Conservation (phyloP, 495 filamentous ascomycete genomes). For the Entonaema liquescens region DNA sequence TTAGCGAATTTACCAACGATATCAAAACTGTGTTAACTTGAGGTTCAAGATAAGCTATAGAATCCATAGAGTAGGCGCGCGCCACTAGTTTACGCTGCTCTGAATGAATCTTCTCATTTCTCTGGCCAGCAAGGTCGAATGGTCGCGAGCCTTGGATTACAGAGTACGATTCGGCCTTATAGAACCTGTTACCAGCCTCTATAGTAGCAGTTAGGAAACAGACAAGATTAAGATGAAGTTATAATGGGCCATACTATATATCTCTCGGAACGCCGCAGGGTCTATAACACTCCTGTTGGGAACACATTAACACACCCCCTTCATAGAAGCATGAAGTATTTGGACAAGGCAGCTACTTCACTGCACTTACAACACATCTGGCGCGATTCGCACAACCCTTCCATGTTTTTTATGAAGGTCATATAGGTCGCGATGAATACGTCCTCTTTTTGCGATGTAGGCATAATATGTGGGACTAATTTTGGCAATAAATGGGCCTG, state of each 20-base stretch:
- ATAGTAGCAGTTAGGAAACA: background rate
- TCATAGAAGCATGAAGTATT: background rate
- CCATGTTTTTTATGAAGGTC: background rate
- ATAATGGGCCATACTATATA: background rate
- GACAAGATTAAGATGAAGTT: background rate
- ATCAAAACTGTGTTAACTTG: conserved; percentile 15
- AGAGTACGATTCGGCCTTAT: conserved; percentile 4
- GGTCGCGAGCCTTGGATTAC: conserved; percentile 14
- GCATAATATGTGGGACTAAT: background rate
- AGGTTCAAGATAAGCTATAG: conserved; percentile 14
- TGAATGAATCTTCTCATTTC: conserved; percentile 25
- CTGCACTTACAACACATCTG: background rate
- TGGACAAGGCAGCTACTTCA: background rate
- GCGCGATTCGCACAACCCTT: background rate
- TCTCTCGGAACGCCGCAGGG: background rate
- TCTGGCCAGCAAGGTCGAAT: conserved; percentile 20
- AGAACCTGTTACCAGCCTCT: background rate
- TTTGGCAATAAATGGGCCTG: background rate
- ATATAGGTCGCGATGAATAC: background rate
- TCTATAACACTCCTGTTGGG: background rate
- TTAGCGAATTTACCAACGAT: background rate
- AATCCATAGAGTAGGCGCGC: conserved; percentile 26
- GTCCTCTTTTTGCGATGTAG: conserved; percentile 9
- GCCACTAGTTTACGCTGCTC: conserved; percentile 29
- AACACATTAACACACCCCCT: background rate